Conservation (phyloP, 139 green algal species). For the Micractinium conductrix region DNA sequence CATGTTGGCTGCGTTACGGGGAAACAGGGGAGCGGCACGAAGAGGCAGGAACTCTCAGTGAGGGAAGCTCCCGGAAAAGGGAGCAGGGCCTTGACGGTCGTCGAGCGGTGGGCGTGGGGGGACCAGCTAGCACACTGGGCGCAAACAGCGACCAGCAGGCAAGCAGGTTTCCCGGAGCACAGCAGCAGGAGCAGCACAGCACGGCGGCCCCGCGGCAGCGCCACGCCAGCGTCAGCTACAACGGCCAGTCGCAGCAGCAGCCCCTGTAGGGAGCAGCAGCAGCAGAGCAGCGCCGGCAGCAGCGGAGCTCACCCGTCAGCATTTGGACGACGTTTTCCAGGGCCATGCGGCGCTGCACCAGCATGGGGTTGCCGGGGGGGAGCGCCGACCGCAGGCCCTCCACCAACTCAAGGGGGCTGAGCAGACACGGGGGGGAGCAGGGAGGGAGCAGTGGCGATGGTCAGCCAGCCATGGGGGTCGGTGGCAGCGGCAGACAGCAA, state of each 20-base stretch:
- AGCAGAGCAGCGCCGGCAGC: not conserved
- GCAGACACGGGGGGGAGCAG: not conserved
- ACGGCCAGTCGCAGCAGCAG: no score
- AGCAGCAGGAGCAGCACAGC: no score
- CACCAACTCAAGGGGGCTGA: constrained; percentile 65
- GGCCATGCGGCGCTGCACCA: constrained; percentile 67
- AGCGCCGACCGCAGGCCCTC: constrained; percentile 70
- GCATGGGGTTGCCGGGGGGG: constrained; percentile 57
- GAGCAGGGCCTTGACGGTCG: no score
- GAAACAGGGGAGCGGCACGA: not conserved
- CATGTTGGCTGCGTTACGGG: constrained; percentile 54
- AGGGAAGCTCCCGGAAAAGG: no score
- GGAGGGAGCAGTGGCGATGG: not conserved
- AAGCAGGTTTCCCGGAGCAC: no score
- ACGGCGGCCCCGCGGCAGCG: no score
- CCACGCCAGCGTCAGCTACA: not conserved
- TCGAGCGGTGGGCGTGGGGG: no score
- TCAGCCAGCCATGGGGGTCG: not conserved
- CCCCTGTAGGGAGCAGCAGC: no score
- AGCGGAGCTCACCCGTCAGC: constrained; percentile 56
- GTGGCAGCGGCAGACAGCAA: not conserved
- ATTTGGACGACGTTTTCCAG: constrained; percentile 78
- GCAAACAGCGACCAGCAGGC: no score
- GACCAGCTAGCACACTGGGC: no score
- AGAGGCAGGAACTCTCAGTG: no score